phyloP scores from a whole-genome alignment of 345 rosid species.

The Populus davidiana region DNA sequence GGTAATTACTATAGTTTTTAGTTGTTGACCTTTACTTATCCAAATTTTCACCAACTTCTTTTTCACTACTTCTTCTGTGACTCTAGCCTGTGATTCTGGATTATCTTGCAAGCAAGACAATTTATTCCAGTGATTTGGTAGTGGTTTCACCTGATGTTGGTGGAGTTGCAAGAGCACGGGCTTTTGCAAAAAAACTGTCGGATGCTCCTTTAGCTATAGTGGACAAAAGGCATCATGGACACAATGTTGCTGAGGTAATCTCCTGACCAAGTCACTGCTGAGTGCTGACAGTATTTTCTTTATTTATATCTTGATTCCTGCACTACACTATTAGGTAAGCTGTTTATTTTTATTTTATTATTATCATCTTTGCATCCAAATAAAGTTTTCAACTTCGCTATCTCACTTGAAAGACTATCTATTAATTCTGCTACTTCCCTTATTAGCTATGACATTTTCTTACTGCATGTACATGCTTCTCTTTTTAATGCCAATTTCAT shows the following conservation, averaged over 20 bases:
- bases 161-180: constrained; percentile 34
- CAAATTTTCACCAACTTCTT: not conserved
- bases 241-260: constrained; percentile 91
- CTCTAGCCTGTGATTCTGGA: constrained; percentile 83
- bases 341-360: not conserved
- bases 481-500: not conserved
- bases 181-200: constrained; percentile 32
- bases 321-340: not conserved
- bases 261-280: not conserved
- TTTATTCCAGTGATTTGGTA: constrained; percentile 74
- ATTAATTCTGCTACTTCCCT: not conserved
- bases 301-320: not conserved
- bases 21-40: not conserved
- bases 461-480: not conserved
- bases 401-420: not conserved
- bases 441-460: not conserved
- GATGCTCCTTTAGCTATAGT: constrained; percentile 36
- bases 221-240: constrained; percentile 40
- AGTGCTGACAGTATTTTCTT: not conserved
- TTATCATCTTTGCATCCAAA: no score
- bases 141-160: constrained; percentile 99
- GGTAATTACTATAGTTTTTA: constrained; percentile 33
- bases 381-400: not conserved
- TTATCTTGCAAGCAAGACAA: constrained; percentile 84
- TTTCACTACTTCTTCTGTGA: not conserved